Base-by-base conservation (phyloP, 2,329 filamentous ascomycete species). In the Periglandula ipomoeae region DNA sequence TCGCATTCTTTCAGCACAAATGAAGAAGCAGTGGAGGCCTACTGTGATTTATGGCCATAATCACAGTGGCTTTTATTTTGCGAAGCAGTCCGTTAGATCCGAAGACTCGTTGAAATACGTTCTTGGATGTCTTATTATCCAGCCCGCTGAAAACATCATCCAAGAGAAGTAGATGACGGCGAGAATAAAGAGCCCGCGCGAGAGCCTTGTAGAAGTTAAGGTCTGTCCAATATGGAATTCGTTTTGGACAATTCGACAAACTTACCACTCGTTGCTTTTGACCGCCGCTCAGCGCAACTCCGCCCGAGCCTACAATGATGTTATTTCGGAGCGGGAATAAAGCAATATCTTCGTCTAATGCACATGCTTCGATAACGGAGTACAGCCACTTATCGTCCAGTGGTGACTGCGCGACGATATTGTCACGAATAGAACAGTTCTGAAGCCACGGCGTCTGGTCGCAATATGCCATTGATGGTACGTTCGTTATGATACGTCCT, bases 91-190 rank as follows among this genome's bases (percentile, higher is more conserved):
- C 75, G 3, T 58, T 50, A 0, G 54, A 35, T 0, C 69, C 66
- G 4, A 78, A 56, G 0, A 77, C 58, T 3, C 64, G 61, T 9
- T 65, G 56, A 34, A 76, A 71, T 4, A 78, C 61, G 2, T 60
- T 53, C 6, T 64, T 55, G 10, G 70, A 62, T 0, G 75, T 79
- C 4, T 65, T 58, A 1, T 63, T 61, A 49, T 75, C 73, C 2
- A 76, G 61, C 0, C 65, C 68, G 43, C 71, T 71, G 32, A 76
- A 67, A 0, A 66, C 58, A 46, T 77, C 72, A 48, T 78, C 74
- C 1, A 77, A 55, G 3, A 78, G 27, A 1, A 73, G 17, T 1
- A 74, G 57, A 1, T 64, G 55, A 6, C 56, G 60, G 8, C 61
- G 53, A 1, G 68, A 62, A 50, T 73, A 78, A 0, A 76, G 56